Base-by-base conservation (phyloP, 2,329 filamentous ascomycete genomes). In the Byssoonygena ceratinophila region DNA sequence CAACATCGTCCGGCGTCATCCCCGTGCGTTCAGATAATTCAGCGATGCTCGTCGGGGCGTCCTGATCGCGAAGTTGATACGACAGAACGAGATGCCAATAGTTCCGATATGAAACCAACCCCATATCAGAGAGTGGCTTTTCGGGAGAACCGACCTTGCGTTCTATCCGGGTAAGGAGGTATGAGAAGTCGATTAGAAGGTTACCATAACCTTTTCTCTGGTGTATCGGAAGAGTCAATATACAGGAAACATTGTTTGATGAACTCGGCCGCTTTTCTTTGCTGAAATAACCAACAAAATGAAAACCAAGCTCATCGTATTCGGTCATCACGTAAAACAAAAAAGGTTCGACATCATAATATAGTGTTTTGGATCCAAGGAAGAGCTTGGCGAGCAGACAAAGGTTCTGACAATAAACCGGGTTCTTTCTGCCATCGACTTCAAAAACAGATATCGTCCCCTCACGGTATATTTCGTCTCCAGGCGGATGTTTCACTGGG, bases 271-370 rank as follows among this genome's bases (percentile, higher is more conserved):
- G 79, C 71, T 98, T 98, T 71, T 98, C 92, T 67, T 98, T 98
- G 47, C 92, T 97, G 69, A 98, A 98, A 66, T 96, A 98, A n/a
- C 92, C 92, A n/a, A 98, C 87, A 46, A 98, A 79, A 64, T 97
- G 92, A 62, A 85, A 92, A 12, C 92, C 92, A 61, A 89, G 84
- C 46, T 94, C 88, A 58, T 90, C 87, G 59, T 86, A 82, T 37
- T 83, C 84, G 23, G 87, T 87, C 91, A 98, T 96, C 68, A 95
- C 91, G 70, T 98, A 98, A 74, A 98, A 98, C 32, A 98, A 73
- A 66, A 98, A 98, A 0, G 92, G 92, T 58, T 98, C 92, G n/a
- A 98, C 92, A 62, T 98, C 92, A 72, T 98, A 98, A 74, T 96
- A 98, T 6, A 98, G 81, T 4, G 92, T 97, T 70, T 98, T 98